phyloP scores from a whole-genome alignment of 768 basidiomycete species.

The Podaxis rugospora region DNA sequence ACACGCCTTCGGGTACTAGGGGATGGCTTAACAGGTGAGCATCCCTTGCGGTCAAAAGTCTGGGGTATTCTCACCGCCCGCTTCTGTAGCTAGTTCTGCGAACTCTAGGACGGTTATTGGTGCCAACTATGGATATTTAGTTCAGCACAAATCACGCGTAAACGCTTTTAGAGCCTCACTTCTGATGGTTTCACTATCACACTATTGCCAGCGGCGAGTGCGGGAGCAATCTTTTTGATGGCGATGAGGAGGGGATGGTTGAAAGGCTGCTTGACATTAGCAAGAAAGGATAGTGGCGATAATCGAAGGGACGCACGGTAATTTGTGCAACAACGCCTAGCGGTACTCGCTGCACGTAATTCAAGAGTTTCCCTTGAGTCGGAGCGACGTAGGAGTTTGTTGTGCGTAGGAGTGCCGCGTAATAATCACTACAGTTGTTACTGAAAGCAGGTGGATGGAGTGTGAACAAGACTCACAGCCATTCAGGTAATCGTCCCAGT shows the following conservation, averaged over 20 bases:
- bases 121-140: constrained; percentile 44
- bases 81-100: constrained; percentile 54
- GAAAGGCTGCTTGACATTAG: constrained; percentile 53
- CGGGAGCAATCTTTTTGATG: constrained; percentile 84
- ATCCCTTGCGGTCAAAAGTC: not conserved
- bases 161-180: constrained; percentile 27
- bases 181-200: constrained; percentile 84
- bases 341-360: constrained; percentile 75
- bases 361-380: constrained; percentile 74
- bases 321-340: constrained; percentile 90
- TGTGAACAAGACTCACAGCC: constrained; percentile 55
- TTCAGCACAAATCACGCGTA: not conserved
- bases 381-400: constrained; percentile 68
- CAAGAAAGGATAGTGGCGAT: not conserved
- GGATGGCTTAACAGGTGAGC: not conserved
- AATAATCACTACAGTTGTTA: constrained; percentile 58
- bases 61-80: constrained; percentile 46
- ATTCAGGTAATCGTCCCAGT: constrained; percentile 74
- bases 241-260: constrained; percentile 90
- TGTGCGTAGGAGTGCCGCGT: constrained; percentile 68
- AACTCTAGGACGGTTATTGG: constrained; percentile 81
- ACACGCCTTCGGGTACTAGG: constrained; percentile 74
- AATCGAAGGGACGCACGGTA: constrained; percentile 41
- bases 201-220: constrained; percentile 79
- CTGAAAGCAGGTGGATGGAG: not conserved